Conservation (phyloP, 257 asterid species). For the Apocynum venetum region DNA sequence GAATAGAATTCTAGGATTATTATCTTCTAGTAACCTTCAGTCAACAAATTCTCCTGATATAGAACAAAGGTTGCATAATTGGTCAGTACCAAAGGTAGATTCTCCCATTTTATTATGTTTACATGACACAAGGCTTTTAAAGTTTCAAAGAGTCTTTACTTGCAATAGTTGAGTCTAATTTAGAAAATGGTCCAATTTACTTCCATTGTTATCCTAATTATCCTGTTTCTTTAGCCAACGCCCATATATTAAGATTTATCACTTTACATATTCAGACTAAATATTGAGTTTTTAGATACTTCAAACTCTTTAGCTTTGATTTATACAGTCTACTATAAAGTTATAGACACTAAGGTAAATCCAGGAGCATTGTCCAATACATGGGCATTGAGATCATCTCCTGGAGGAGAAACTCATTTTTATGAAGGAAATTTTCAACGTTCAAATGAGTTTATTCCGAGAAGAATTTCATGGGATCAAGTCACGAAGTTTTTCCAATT, state of each 20-base stretch:
- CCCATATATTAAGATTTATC: neutral
- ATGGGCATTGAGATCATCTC: neutral
- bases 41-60: neutral
- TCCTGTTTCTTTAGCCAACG: neutral
- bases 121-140: neutral
- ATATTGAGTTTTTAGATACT: neutral
- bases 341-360: neutral
- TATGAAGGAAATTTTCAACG: neutral
- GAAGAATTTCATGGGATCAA: neutral
- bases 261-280: neutral
- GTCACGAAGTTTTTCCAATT: neutral
- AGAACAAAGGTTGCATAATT: neutral
- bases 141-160: neutral
- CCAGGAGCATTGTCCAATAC: neutral
- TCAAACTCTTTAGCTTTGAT: neutral
- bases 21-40: neutral
- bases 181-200: neutral
- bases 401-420: neutral
- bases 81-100: neutral
- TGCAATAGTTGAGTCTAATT: neutral
- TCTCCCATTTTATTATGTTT: neutral
- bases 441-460: neutral
- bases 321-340: neutral
- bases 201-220: neutral
- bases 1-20: neutral